Evolutionary conservation across 164 flowering plant species (phyloP).

Genomic region (Vitis cinerea): DNA sequence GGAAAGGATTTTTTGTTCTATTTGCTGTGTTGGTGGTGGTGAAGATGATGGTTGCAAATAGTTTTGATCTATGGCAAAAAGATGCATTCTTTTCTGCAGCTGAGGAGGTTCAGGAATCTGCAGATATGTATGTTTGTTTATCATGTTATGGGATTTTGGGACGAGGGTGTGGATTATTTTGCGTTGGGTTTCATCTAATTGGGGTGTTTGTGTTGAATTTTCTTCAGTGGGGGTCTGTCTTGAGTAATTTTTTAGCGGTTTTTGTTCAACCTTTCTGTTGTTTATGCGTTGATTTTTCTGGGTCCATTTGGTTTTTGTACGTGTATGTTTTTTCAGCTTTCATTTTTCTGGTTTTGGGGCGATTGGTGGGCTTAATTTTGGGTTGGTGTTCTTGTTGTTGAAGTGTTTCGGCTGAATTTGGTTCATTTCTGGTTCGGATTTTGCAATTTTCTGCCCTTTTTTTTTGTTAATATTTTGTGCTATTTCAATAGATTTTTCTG

Average conservation of each 20-base stretch:
- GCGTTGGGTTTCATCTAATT: background rate
- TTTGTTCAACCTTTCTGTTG: background rate
- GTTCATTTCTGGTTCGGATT: background rate
- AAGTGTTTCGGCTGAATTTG: background rate
- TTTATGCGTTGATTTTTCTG: background rate
- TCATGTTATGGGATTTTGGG: background rate
- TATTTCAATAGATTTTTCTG: background rate
- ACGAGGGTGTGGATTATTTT: constrained; percentile 1
- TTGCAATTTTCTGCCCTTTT: background rate
- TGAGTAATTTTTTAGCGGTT: background rate
- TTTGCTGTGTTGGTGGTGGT: constrained; percentile 1
- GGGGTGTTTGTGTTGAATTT: background rate
- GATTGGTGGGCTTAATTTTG: background rate
- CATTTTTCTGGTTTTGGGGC: background rate
- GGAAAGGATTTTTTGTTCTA: constrained; percentile 10
- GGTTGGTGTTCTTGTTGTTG: background rate
- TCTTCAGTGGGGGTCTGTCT: no score
- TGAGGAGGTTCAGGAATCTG: constrained; percentile 88
- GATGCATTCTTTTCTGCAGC: constrained; percentile 89
- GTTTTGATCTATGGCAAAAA: constrained; percentile 84
- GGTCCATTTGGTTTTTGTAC: background rate
- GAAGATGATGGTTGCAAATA: constrained; percentile 69
- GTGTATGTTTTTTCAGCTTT: background rate
- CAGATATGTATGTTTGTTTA: constrained; percentile 59
- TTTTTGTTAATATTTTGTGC: background rate